A percentile compares a stretch with the other conserved stretches of the same genome.
These are phyloP conservation scores for Spinacia oleracea DNA, from an alignment of 179 eudicot species.

Conservation along the genomic window DNA sequence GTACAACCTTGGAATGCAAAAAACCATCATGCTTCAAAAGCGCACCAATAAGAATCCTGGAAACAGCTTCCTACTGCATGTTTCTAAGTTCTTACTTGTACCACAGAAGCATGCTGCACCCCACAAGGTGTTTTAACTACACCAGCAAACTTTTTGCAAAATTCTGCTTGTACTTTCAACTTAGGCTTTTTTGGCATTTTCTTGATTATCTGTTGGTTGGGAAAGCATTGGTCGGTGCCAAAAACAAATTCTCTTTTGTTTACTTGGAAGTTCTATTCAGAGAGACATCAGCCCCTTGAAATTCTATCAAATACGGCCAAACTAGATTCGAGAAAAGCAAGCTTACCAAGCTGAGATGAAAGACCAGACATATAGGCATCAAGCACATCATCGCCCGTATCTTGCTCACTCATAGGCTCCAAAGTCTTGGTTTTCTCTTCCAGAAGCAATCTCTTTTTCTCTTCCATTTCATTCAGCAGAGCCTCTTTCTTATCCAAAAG, in stretches of 20 bases:
- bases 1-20: neutral
- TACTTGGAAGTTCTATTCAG: neutral
- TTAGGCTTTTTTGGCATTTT: neutral
- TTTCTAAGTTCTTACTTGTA: neutral
- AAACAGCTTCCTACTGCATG: neutral
- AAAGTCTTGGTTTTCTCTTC: conserved; percentile 61
- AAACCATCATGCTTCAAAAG: neutral
- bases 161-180: neutral
- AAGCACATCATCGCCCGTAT: conserved; percentile 79
- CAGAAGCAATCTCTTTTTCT: conserved; percentile 50
- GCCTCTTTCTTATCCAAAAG: conserved; percentile 87
- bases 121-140: neutral
- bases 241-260: neutral
- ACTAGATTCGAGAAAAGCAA: conserved; percentile 14
- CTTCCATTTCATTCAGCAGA: conserved; percentile 68
- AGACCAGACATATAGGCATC: conserved; percentile 93
- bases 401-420: conserved; percentile 41
- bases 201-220: too few species aligned
- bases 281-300: neutral
- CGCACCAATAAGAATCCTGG: neutral
- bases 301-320: neutral
- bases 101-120: neutral
- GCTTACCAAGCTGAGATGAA: conserved; percentile 84
- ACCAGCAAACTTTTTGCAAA: neutral
- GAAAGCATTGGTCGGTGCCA: too few species aligned